Percentiles rank a stretch among this genome's conserved stretches.
Evolutionary conservation across 768 basidiomycete genomes (phyloP).

Genomic region (Russula lepida): DNA sequence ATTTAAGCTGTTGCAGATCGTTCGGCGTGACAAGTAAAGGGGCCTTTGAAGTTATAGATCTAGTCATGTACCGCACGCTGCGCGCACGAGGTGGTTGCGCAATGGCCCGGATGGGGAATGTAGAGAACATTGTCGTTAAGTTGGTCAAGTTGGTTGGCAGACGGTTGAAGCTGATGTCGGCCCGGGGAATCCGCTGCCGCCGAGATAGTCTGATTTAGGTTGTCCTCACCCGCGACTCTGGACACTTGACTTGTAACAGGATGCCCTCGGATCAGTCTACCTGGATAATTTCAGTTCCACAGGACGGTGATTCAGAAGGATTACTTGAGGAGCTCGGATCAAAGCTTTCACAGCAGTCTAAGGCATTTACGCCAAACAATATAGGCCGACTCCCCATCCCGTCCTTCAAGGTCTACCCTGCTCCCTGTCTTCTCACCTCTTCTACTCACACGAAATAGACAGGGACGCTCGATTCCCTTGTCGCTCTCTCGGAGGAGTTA

Average conservation of each 20-base stretch:
- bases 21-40: conserved; percentile 29
- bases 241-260: not conserved
- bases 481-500: conserved; percentile 83
- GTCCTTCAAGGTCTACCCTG: conserved; percentile 70
- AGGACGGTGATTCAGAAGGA: conserved; percentile 77
- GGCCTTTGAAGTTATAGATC: conserved; percentile 16
- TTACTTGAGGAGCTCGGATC: conserved; percentile 54
- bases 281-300: conserved; percentile 84
- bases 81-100: not conserved
- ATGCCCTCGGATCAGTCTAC: conserved; percentile 97
- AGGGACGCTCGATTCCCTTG: conserved; percentile 85
- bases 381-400: conserved; percentile 69
- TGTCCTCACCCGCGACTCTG: not conserved
- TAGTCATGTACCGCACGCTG: not conserved
- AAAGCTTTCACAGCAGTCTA: conserved; percentile 54
- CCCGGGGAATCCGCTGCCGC: not conserved
- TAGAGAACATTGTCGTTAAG: not conserved
- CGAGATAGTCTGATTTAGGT: not conserved
- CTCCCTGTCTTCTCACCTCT: not conserved
- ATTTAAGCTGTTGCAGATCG: conserved; percentile 26
- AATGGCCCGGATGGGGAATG: not conserved
- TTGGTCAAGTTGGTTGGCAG: too few species aligned
- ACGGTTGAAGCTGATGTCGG: not conserved
- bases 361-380: conserved; percentile 36
- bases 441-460: conserved; percentile 42